Evolutionary conservation across 2,329 filamentous ascomycete species (phyloP), one percentile per base, ranked within the genome.

Genomic region (Chaetomium strumarium): DNA sequence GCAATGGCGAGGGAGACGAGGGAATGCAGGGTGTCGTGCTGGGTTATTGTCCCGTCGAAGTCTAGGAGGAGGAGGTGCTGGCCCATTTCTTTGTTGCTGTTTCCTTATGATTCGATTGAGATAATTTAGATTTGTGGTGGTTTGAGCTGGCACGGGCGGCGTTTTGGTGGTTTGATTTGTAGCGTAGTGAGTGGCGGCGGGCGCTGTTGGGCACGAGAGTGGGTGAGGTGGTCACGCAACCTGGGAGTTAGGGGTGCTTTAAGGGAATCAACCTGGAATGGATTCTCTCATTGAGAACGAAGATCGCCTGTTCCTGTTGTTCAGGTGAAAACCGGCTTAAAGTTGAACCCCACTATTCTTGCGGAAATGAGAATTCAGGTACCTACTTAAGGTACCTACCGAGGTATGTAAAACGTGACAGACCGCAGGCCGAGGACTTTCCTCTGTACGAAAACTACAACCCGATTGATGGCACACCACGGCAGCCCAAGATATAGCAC

Each of bases 11-110:
- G 70, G 16, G 68, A 59, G 42, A 72, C 76, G 5, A 83, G 70
- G 38, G 70, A 65, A 50, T 66, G 64, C 38, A 81, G 76, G 38
- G 78, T 81, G 66, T 83, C 79, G 30, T 71, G 55, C 12, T 68
- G 66, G 16, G 79, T 81, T 58, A 83, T 80, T 14, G 79, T 83
- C 55, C 77, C 77, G 64, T 83, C 79, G 63, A 83, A 83, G 61
- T 83, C 79, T 17, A 83, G 70, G 34, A 82, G 63, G 38, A 83
- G 67, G 56, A 61, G 58, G n/a, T 45, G 31, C 20, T 41, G 57
- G 39, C 11, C 19, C 44, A 49, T 41, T 39, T 50, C 41, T 11
- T 37, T 34, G 34, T 43, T n/a, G 24, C 13, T 38, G 8, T 17
- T 38, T 10, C 16, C 13, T n/a, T 10, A 12, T n/a, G 39, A 9